These are phyloP conservation scores for Leishmania tarentolae DNA, from an alignment of 208 protist species.

Conservation along the genomic window DNA sequence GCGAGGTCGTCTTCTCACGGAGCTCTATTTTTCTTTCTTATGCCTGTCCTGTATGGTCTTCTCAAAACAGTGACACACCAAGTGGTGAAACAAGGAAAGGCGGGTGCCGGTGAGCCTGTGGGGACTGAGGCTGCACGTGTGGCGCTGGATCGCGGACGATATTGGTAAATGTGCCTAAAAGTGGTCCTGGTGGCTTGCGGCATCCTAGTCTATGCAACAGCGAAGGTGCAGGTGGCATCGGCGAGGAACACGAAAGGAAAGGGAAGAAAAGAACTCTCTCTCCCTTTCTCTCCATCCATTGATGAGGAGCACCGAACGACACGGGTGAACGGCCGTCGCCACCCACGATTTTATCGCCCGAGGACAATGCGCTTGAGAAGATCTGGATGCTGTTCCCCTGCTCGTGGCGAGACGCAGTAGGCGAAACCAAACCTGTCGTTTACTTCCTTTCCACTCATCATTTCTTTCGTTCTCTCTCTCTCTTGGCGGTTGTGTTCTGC, in stretches of 20 bases:
- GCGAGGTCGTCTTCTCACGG: too few relatives aligned
- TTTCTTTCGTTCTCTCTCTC: neutral
- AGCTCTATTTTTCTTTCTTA: neutral
- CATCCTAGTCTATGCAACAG: neutral
- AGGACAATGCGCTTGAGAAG: neutral
- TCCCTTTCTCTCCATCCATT: neutral
- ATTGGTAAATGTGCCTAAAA: neutral
- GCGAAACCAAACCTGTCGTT: neutral
- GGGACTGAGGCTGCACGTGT: neutral
- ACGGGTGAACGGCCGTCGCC: neutral
- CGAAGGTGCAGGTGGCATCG: neutral
- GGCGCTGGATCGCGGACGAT: neutral
- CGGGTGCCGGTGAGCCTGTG: neutral
- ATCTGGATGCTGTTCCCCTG: neutral
- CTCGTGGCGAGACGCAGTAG: neutral
- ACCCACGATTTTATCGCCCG: neutral
- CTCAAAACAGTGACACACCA: neutral
- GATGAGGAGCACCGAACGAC: neutral
- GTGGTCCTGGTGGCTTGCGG: neutral
- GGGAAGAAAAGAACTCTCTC: neutral
- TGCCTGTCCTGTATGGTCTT: neutral
- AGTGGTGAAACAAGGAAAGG: neutral
- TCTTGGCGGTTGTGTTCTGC: neutral
- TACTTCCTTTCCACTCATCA: neutral
- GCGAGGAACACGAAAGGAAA: neutral